Base-by-base conservation (phyloP, 2,329 filamentous ascomycete genomes). In the Nigrospora osmanthi region DNA sequence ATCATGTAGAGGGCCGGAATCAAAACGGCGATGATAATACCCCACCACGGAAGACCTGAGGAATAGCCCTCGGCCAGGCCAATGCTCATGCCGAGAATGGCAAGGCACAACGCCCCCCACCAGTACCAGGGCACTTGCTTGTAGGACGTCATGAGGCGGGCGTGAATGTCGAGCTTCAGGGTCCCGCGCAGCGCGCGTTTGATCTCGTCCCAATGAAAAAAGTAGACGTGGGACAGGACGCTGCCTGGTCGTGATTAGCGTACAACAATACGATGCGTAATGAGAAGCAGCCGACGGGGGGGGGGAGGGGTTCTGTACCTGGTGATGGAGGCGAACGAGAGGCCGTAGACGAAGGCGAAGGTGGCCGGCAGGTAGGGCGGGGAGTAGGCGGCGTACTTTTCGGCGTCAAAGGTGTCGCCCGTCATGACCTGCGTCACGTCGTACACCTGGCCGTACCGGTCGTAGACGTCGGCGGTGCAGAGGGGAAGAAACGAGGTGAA, bases 381-480 rank as follows among this genome's bases (percentile, higher is more conserved):
- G 32, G 78, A 77, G 49, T 77, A 81, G 2, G 59, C 57, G 30
- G 66, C 60, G 53, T 81, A 81, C 2, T 72, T 72, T 2, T 66
- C 65, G 19, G 70, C 55, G 49, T 81, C 67, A 13, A 82, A 68
- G 0, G 68, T 72, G 44, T 69, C 65, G 30, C 1, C 62, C 48
- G 19, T 68, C 70, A 82, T 66, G 17, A 81, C 76, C 4, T 68
- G 68, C 10, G 60, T 63, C 11, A 78, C 70, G 16, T 77, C 69
- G 53, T 81, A 81, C 0, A 59, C 41, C 1, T 54, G 54, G 10
- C 72, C 76, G 0, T 70, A 76, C 47, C 81, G 81, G 58, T 82
- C 77, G 47, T 74, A 81, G 0, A 71, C 71, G 35, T 70, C 65
- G 17, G 75, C 72, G 11, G 70, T 71, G 35, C 76, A 71, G 44